Base-by-base conservation (phyloP, 495 filamentous ascomycete species). In the Penicillium pulvis region DNA sequence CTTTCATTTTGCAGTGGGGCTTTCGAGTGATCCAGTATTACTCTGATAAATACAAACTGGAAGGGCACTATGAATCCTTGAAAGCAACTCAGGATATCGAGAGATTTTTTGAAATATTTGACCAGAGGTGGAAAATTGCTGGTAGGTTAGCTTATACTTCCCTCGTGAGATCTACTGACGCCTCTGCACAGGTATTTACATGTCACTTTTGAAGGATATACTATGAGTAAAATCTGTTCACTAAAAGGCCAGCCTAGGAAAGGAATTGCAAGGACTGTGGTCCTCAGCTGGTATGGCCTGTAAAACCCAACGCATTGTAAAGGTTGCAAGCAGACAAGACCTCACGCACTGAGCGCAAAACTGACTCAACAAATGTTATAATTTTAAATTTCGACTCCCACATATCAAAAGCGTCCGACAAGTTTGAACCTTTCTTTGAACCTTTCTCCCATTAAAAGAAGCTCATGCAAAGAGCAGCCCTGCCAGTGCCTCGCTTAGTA, bases 61-160 rank as follows among this genome's bases (percentile, higher is more conserved):
- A 61, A n/a, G 59, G 59, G 16, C 59, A 57, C 39, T 26, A n/a
- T 10, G 53, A 57, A 23, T 52, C 26, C 19, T 35, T 61, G 42
- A 28, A 61, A n/a, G 45, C 52, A 16, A 35, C 57, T 28, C 31
- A 57, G 24, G 47, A 44, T 45, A 14, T 61, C 26, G 49, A 33
- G 31, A 41, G 28, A n/a, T 45, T 17, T 6, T 51, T 57, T 30
- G 59, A 57, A 24, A 17, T 44, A 17, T 50, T 61, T 35, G 59
- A 43, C n/a, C 28, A 44, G 11, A 61, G 50, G 36, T 61, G 59
- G 59, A 61, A 56, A 51, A 46, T 61, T 28, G 53, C 53, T 31
- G 59, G 59, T 61, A 2, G 9, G 33, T 36, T 14, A 14, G 33
- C 12, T 36, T 36, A 10, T 11, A 12, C 33, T 36, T 36, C 9